These are phyloP conservation scores for Phycomyces nitens DNA, from an alignment of 192 early-diverging fungal species.

Conservation along the genomic window DNA sequence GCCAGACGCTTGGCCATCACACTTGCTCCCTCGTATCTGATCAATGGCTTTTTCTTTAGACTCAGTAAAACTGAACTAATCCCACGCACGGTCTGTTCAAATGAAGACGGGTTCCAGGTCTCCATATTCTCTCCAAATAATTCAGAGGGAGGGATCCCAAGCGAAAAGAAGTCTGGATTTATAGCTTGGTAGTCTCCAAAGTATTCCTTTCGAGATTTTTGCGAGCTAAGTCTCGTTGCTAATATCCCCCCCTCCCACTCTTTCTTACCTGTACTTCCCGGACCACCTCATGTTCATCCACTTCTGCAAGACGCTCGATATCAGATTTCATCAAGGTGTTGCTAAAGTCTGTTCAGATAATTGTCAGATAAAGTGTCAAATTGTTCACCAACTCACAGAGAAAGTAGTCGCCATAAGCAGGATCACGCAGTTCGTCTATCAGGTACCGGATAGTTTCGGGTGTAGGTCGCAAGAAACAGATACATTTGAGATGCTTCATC, in stretches of 20 bases:
- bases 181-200: conserved; percentile 89
- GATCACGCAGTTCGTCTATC: conserved; percentile 86
- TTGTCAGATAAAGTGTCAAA: not conserved
- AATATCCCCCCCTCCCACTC: too few species aligned
- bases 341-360: conserved; percentile 69
- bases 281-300: conserved; percentile 91
- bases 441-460: conserved; percentile 79
- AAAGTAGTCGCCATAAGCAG: conserved; percentile 95
- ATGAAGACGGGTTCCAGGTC: conserved; percentile 77
- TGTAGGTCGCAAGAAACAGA: conserved; percentile 89
- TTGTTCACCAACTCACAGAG: conserved; percentile 58
- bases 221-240: not conserved
- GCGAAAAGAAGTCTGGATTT: conserved; percentile 78
- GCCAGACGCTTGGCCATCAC: conserved; percentile 81
- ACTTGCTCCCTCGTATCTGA: conserved; percentile 85
- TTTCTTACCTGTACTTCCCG: conserved; percentile 82
- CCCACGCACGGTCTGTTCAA: conserved; percentile 77
- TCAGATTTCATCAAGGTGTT: conserved; percentile 90
- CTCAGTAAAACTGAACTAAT: conserved; percentile 73
- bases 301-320: conserved; percentile 92
- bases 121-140: conserved; percentile 70
- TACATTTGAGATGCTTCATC: conserved; percentile 94
- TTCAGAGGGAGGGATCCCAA: conserved; percentile 62
- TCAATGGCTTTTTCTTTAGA: conserved; percentile 87
- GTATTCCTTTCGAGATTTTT: conserved; percentile 72